phyloP scores from a whole-genome alignment of 1,284 basidiomycete species.

The Dichomitus squalens region DNA sequence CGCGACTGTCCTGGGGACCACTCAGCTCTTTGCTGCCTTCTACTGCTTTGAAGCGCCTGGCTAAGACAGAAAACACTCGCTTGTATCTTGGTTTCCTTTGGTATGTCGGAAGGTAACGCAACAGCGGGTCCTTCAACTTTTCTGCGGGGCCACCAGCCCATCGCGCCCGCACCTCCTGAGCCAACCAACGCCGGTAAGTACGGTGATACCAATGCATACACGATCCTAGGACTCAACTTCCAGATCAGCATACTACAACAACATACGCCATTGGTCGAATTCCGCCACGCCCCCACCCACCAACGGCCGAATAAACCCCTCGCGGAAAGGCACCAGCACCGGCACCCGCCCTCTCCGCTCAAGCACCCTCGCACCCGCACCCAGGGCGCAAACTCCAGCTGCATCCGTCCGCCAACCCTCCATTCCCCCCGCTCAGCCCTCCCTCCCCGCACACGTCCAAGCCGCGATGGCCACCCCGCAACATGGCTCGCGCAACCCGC shows the following conservation, averaged over 20 bases:
- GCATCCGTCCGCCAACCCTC: conserved; percentile 18
- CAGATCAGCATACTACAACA: conserved; percentile 59
- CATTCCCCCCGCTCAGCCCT: conserved; percentile 11
- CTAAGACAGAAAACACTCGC: not conserved
- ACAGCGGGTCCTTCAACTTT: conserved; percentile 22
- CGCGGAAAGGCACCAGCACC: conserved; percentile 32
- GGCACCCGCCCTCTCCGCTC: conserved; percentile 36
- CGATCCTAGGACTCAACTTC: not conserved
- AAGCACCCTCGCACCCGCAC: conserved; percentile 35
- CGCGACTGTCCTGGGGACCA: not conserved
- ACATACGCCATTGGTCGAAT: conserved; percentile 62
- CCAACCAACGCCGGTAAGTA: conserved; percentile 26
- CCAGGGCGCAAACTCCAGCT: conserved; percentile 31
- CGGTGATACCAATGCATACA: not conserved
- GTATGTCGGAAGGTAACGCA: conserved; percentile 20
- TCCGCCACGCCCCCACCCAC: conserved; percentile 52
- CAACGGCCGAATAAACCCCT: conserved; percentile 35
- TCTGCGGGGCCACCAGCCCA: conserved; percentile 22
- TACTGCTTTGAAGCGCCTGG: not conserved
- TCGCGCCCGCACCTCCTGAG: conserved; percentile 22
- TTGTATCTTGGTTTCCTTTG: not conserved
- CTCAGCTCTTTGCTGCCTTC: not conserved
- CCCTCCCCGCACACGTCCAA: conserved; percentile 6
- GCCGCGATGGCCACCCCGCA: conserved; percentile 6
- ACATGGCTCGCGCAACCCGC: conserved; percentile 50